Evolutionary conservation across 805 yeast genomes (phyloP).

Genomic region (Lipomyces chichibuensis): DNA sequence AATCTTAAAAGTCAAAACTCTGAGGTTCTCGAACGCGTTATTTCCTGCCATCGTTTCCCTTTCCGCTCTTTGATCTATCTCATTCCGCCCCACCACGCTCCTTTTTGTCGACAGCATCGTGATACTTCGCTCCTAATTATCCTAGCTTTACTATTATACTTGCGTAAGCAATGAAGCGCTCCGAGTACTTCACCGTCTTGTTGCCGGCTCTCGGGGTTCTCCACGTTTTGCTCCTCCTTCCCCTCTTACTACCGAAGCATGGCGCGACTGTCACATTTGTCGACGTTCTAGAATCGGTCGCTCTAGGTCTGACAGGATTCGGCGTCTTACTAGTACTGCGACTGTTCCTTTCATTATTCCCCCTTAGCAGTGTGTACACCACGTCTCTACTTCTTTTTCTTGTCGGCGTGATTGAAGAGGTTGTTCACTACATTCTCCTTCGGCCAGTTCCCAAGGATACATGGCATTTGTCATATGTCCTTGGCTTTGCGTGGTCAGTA

Average conservation of each 20-base stretch:
- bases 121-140: not conserved
- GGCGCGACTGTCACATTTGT: constrained; percentile 18
- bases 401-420: constrained; percentile 31
- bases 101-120: not conserved
- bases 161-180: constrained; percentile 23
- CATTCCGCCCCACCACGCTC: not conserved
- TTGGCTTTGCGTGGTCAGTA: constrained; percentile 31
- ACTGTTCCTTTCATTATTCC: constrained; percentile 29
- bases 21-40: not conserved
- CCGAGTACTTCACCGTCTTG: constrained; percentile 27
- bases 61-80: not conserved
- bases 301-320: constrained; percentile 29
- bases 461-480: constrained; percentile 28
- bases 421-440: constrained; percentile 23
- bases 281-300: constrained; percentile 17
- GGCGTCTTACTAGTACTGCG: constrained; percentile 23
- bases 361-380: constrained; percentile 27
- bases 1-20: constrained; percentile 7
- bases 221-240: constrained; percentile 21
- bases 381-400: constrained; percentile 29
- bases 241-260: constrained; percentile 27
- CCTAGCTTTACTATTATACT: not conserved
- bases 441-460: constrained; percentile 20
- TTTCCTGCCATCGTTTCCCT: constrained; percentile 2
- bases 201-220: constrained; percentile 27